Evolutionary conservation across 2,329 filamentous ascomycete genomes (phyloP).

Genomic region (Pseudogymnoascus sp.): DNA sequence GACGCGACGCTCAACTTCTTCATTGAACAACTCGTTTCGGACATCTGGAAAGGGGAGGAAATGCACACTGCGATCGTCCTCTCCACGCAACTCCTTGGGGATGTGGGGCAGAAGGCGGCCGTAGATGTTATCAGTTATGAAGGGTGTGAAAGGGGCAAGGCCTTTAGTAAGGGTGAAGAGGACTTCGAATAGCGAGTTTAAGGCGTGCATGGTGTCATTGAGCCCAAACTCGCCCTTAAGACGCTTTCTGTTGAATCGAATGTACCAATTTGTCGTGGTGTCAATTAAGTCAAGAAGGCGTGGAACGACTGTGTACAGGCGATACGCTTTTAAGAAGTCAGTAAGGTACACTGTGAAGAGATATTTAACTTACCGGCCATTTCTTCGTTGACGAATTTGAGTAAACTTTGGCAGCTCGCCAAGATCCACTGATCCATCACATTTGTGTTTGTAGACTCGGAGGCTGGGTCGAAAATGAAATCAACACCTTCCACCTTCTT

Average conservation of each 20-base stretch:
- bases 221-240: conserved; percentile 84
- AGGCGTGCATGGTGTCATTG: conserved; percentile 78
- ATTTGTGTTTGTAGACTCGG: conserved; percentile 71
- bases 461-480: conserved; percentile 69
- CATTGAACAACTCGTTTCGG: conserved; percentile 78
- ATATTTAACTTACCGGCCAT: conserved; percentile 59
- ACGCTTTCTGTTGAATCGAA: conserved; percentile 84
- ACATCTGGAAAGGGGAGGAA: conserved; percentile 89
- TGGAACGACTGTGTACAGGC: conserved; percentile 86
- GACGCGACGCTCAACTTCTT: conserved; percentile 77
- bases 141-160: conserved; percentile 90
- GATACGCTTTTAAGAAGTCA: conserved; percentile 45
- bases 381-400: conserved; percentile 87
- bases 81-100: conserved; percentile 57
- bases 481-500: conserved; percentile 78
- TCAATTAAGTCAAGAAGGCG: conserved; percentile 77
- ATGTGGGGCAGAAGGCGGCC: conserved; percentile 74
- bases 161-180: conserved; percentile 81
- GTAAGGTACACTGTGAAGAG: conserved; percentile 2
- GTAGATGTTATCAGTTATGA: conserved; percentile 93
- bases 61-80: conserved; percentile 80
- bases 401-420: conserved; percentile 81
- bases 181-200: conserved; percentile 92
- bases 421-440: conserved; percentile 97
- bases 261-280: conserved; percentile 98